Evolutionary conservation across 73 alveolate genomes (phyloP).

Genomic region (Breviolum minutum): DNA sequence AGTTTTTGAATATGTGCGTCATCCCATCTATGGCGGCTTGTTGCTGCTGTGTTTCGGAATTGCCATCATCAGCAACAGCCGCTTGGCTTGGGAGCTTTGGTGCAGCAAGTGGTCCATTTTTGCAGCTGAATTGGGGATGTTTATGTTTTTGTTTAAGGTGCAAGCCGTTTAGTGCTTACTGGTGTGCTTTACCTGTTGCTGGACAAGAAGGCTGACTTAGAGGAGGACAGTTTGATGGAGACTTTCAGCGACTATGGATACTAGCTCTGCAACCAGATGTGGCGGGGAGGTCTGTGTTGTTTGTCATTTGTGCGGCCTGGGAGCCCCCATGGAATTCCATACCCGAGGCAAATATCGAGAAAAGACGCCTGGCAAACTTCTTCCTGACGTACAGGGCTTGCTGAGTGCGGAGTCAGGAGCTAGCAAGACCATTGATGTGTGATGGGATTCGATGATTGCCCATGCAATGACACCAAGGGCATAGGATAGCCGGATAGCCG

Average conservation of each 20-base stretch:
- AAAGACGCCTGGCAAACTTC: slow-evolving; percentile 62
- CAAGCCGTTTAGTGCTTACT: slow-evolving; percentile 69
- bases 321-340: neutral
- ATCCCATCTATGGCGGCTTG: slow-evolving; percentile 70
- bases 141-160: neutral
- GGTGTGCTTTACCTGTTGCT: slow-evolving; percentile 50
- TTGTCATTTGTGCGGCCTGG: neutral
- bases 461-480: too few species aligned
- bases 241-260: neutral
- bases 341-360: slow-evolving; percentile 25
- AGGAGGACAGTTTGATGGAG: slow-evolving; percentile 35
- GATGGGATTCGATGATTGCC: neutral
- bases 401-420: slow-evolving; percentile 19
- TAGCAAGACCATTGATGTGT: neutral
- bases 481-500: too few species aligned
- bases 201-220: slow-evolving; percentile 51
- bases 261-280: neutral
- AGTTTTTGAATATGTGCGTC: slow-evolving; percentile 78
- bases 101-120: neutral
- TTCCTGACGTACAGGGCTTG: slow-evolving; percentile 37
- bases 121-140: neutral
- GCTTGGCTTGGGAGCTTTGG: neutral
- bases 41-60: slow-evolving; percentile 46
- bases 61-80: slow-evolving; percentile 56
- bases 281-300: neutral